A percentile compares a stretch with the other conserved stretches of the same genome.
These are phyloP conservation scores for Raphidocelis subcapitata DNA, from an alignment of 139 green algal genomes.

Conservation along the genomic window DNA sequence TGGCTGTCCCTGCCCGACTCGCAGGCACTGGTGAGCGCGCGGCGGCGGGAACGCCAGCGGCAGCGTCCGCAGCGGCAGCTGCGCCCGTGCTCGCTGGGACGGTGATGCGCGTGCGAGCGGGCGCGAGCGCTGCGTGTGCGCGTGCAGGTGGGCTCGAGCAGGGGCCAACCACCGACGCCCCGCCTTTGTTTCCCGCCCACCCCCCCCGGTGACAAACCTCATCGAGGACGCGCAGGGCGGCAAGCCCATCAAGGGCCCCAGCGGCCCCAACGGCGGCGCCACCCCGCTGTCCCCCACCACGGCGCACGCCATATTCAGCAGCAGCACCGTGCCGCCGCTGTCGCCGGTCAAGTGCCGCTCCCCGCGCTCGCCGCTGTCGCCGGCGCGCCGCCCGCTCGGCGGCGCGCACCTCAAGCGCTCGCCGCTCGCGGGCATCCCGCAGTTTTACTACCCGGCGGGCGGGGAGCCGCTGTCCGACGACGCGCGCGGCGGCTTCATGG, in stretches of 20 bases:
- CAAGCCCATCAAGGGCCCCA: conserved; percentile 49
- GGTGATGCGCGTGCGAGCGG: neutral
- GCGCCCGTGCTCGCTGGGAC: neutral
- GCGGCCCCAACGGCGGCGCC: conserved; percentile 6
- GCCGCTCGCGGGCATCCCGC: conserved; percentile 58
- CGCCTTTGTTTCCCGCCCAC: no score
- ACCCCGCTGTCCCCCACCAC: conserved; percentile 58
- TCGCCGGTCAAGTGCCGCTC: conserved; percentile 77
- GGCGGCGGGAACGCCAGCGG: neutral
- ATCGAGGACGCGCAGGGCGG: conserved; percentile 86
- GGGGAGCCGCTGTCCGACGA: conserved; percentile 25
- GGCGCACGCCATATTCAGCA: conserved; percentile 47
- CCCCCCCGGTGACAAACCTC: conserved; percentile 70
- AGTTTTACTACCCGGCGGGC: conserved; percentile 81
- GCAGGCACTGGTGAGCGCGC: conserved; percentile 81
- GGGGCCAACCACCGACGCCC: no score
- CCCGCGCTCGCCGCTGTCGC: conserved; percentile 58
- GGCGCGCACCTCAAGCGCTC: conserved; percentile 31
- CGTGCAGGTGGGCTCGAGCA: no score
- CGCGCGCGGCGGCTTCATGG: conserved; percentile 19
- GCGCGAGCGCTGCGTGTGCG: neutral
- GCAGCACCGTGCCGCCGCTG: conserved; percentile 57
- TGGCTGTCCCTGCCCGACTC: conserved; percentile 92
- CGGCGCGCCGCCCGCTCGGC: conserved; percentile 32
- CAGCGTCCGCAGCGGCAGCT: no score